Evolutionary conservation across 176 grass and related monocot species (phyloP).

Genomic region (Juncus inflexus): DNA sequence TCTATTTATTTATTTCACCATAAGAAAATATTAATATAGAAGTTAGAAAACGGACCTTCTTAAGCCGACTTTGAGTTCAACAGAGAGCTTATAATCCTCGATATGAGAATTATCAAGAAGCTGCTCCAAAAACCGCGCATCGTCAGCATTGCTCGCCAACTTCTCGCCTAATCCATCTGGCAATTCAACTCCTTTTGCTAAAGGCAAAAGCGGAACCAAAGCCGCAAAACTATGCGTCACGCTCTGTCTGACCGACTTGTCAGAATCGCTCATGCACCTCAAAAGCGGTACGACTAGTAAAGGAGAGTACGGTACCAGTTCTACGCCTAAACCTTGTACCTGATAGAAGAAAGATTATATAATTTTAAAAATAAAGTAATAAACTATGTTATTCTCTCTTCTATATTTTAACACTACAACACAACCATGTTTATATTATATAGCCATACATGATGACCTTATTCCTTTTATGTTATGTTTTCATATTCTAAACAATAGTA

Average conservation of each 20-base stretch:
- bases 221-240: constrained; percentile 98
- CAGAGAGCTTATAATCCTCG: constrained; percentile 84
- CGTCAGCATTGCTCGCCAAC: constrained; percentile 80
- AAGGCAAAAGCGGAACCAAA: constrained; percentile 85
- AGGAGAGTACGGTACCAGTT: constrained; percentile 90
- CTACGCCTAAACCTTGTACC: constrained; percentile 75
- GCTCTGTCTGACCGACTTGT: constrained; percentile 86
- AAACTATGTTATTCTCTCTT: too few relatives aligned
- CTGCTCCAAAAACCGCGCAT: constrained; percentile 85
- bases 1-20: background rate
- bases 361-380: too few relatives aligned
- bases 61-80: constrained; percentile 80
- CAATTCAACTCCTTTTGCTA: constrained; percentile 63
- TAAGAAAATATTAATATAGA: constrained; percentile 2
- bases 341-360: too few relatives aligned
- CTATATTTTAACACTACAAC: too few relatives aligned
- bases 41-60: constrained; percentile 51
- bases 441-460: too few relatives aligned
- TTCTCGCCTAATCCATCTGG: constrained; percentile 68
- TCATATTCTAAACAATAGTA: too few relatives aligned
- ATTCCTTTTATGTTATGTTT: too few relatives aligned
- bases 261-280: constrained; percentile 92
- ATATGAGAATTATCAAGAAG: constrained; percentile 98
- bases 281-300: constrained; percentile 94
- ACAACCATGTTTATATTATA: too few relatives aligned